A percentile compares a stretch with the other conserved stretches of the same genome.
These are phyloP conservation scores for Symmetrospora coprosmae DNA, from an alignment of 768 basidiomycete genomes.

Conservation along the genomic window DNA sequence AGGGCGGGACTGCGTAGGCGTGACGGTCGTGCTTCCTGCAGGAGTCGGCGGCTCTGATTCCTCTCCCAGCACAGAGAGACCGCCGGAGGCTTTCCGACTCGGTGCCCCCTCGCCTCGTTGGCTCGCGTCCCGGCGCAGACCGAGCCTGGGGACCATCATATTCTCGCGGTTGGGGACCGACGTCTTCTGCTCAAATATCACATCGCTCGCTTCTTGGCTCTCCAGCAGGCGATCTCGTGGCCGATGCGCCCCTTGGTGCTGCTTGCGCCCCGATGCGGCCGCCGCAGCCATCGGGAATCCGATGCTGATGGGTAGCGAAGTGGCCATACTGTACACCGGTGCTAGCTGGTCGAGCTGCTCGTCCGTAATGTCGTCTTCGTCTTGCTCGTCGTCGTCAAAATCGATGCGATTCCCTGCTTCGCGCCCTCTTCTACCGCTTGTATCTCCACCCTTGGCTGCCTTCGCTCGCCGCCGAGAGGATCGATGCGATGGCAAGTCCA, in stretches of 20 bases:
- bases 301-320: not conserved
- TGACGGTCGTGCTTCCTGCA: not conserved
- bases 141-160: not conserved
- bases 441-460: no score
- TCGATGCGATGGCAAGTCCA: not conserved
- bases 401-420: not conserved
- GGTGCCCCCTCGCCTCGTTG: no score
- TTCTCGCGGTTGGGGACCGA: constrained; percentile 1
- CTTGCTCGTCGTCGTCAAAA: not conserved
- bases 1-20: not conserved
- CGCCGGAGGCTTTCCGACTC: not conserved
- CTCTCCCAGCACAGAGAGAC: not conserved
- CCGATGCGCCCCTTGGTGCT: no score
- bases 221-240: no score
- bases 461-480: no score
- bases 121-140: no score
- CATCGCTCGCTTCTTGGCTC: not conserved
- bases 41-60: not conserved
- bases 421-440: not conserved
- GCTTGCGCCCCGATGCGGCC: no score
- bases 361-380: constrained; percentile 6
- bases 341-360: constrained; percentile 4
- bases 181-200: constrained; percentile 12
- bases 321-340: not conserved
- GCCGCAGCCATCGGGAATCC: no score